phyloP scores from a whole-genome alignment of 805 yeast genomes.

The Spathaspora arborariae region DNA sequence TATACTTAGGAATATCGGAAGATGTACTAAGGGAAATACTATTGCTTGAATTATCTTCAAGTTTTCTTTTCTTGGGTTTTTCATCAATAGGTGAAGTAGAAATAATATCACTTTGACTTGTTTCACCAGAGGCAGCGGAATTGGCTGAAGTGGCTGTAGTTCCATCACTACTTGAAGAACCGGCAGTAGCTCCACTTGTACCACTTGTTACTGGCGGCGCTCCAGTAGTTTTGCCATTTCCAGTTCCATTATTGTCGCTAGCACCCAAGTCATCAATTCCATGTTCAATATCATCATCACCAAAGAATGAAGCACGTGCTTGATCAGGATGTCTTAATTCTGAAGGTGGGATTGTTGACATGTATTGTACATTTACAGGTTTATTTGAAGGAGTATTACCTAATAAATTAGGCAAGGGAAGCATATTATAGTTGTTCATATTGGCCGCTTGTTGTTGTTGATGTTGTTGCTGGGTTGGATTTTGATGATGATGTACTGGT shows the following conservation, averaged over 20 bases:
- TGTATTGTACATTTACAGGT: slow-evolving; percentile 4
- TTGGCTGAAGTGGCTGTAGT: slow-evolving; percentile 1
- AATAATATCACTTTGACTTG: background rate
- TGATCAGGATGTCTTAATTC: slow-evolving; percentile 5
- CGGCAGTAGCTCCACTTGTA: background rate
- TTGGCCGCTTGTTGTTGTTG: slow-evolving; percentile 14
- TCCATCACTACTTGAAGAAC: background rate
- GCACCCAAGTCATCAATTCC: slow-evolving; percentile 8
- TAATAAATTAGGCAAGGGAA: slow-evolving; percentile 13
- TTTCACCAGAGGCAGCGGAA: background rate
- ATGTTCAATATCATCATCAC: slow-evolving; percentile 9
- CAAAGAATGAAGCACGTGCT: slow-evolving; percentile 7
- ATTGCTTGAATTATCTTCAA: background rate
- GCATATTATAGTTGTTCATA: slow-evolving; percentile 8
- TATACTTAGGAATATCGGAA: slow-evolving; percentile 20
- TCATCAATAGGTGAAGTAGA: background rate
- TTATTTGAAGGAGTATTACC: slow-evolving; percentile 1
- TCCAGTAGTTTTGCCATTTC: background rate
- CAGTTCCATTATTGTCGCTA: background rate
- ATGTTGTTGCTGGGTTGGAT: slow-evolving; percentile 12
- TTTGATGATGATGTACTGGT: slow-evolving; percentile 8
- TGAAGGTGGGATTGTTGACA: slow-evolving; percentile 8
- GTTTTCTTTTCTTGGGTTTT: slow-evolving; percentile 1
- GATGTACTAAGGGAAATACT: background rate
- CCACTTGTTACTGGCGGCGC: background rate